Conservation (phyloP, 2,329 filamentous ascomycete genomes). For the Botrytis paeoniae region DNA sequence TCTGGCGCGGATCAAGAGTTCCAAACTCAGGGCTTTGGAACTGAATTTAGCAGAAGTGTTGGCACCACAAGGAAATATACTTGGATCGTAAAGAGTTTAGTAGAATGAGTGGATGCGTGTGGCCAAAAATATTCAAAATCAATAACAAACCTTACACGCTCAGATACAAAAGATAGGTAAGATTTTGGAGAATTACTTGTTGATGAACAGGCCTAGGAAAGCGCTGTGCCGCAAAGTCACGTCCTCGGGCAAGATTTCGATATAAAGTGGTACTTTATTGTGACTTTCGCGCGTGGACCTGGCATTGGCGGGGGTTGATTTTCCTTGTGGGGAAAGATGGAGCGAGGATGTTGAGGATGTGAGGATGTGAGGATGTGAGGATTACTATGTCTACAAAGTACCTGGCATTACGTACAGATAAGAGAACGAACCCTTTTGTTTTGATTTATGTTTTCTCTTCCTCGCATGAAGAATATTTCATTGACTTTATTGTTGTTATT, state of each 20-base stretch:
- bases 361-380: background rate
- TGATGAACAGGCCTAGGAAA: background rate
- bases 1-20: conserved; percentile 5
- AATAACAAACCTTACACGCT: background rate
- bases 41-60: background rate
- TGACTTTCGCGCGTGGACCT: conserved; percentile 9
- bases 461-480: background rate
- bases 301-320: conserved; percentile 4
- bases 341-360: background rate
- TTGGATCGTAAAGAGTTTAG: conserved; percentile 11
- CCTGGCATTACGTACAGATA: background rate
- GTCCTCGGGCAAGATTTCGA: background rate
- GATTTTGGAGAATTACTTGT: background rate
- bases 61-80: conserved; percentile 1
- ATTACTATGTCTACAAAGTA: too few relatives aligned
- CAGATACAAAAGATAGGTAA: background rate
- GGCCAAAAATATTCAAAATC: conserved; percentile 15
- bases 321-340: conserved; percentile 2
- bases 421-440: background rate
- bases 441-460: background rate
- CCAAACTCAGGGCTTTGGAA: conserved; percentile 1
- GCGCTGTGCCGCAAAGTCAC: conserved; percentile 19
- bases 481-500: background rate
- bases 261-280: background rate
- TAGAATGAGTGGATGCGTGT: conserved; percentile 13